A percentile compares a stretch with the other conserved stretches of the same genome.
Evolutionary conservation across 225 moss, liverwort and hornwort species (phyloP).

Genomic region (Sphagnum contortum): DNA sequence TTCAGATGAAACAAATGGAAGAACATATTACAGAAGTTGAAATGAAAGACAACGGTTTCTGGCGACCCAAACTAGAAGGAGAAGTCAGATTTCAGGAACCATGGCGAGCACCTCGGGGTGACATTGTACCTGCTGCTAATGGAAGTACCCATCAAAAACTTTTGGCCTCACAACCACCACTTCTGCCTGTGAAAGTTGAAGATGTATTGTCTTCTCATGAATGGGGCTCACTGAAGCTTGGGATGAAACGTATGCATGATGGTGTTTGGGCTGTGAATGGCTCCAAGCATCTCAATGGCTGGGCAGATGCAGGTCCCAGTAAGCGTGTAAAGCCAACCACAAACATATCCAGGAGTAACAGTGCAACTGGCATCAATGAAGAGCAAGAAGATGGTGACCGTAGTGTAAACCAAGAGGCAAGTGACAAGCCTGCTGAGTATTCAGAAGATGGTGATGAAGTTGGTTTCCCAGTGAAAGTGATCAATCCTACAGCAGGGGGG

Average conservation of each 20-base stretch:
- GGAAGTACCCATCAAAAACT: constrained; percentile 36
- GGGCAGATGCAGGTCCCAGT: constrained; percentile 43
- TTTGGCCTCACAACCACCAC: constrained; percentile 20
- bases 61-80: constrained; percentile 53
- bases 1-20: constrained; percentile 38
- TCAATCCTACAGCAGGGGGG: constrained; percentile 18
- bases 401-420: constrained; percentile 92
- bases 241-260: constrained; percentile 59
- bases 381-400: constrained; percentile 79
- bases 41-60: constrained; percentile 49
- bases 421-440: constrained; percentile 58
- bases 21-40: constrained; percentile 59
- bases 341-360: constrained; percentile 65
- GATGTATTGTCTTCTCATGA: constrained; percentile 81
- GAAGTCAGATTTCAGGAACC: constrained; percentile 46
- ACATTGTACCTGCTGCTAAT: constrained; percentile 20
- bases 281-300: constrained; percentile 60
- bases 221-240: constrained; percentile 51
- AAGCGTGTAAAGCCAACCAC: constrained; percentile 31
- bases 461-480: constrained; percentile 35
- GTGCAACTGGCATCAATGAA: constrained; percentile 92
- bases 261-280: constrained; percentile 76
- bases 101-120: constrained; percentile 80
- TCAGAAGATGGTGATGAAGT: constrained; percentile 39
- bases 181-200: constrained; percentile 64